Conservation (phyloP, 352 stramenopile genomes). For the Pythium dissotocum region DNA sequence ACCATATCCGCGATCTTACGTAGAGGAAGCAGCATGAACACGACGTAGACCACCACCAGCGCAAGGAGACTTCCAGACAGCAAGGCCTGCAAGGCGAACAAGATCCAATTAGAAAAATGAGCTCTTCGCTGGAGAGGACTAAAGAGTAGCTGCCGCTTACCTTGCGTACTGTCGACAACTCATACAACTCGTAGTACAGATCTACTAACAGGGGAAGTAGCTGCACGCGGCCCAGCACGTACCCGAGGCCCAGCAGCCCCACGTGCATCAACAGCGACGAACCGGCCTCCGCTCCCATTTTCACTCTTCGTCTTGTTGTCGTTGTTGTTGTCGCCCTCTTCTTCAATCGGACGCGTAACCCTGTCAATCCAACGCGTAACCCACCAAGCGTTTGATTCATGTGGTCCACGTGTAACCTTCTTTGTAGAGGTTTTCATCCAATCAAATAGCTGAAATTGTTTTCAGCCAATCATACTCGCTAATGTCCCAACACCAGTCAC, state of each 20-base stretch:
- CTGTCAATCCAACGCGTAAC: constrained; percentile 15
- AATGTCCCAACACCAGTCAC: constrained; percentile 20
- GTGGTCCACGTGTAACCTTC: constrained; percentile 17
- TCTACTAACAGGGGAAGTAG: constrained; percentile 49
- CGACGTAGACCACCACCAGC: constrained; percentile 57
- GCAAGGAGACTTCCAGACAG: constrained; percentile 43
- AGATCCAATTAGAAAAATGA: neutral
- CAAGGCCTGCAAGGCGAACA: constrained; percentile 9
- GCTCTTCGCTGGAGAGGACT: neutral
- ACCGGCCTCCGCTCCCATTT: constrained; percentile 42
- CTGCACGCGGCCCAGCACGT: constrained; percentile 59
- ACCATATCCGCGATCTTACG: constrained; percentile 48
- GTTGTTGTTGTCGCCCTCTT: neutral
- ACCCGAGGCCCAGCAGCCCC: constrained; percentile 58
- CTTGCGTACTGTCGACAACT: constrained; percentile 48
- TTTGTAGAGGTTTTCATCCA: constrained; percentile 10
- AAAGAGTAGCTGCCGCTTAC: constrained; percentile 16
- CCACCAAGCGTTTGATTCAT: constrained; percentile 21
- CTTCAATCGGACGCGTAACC: constrained; percentile 22
- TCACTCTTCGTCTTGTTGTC: constrained; percentile 2
- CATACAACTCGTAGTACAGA: constrained; percentile 47
- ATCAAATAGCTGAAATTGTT: constrained; percentile 9
- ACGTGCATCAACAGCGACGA: constrained; percentile 68
- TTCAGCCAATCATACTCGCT: constrained; percentile 17
- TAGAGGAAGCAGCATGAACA: constrained; percentile 53